A percentile compares a stretch with the other conserved stretches of the same genome.
These are phyloP conservation scores for Cucurbita ficifolia DNA, from an alignment of 306 rosid genomes.

Conservation along the genomic window DNA sequence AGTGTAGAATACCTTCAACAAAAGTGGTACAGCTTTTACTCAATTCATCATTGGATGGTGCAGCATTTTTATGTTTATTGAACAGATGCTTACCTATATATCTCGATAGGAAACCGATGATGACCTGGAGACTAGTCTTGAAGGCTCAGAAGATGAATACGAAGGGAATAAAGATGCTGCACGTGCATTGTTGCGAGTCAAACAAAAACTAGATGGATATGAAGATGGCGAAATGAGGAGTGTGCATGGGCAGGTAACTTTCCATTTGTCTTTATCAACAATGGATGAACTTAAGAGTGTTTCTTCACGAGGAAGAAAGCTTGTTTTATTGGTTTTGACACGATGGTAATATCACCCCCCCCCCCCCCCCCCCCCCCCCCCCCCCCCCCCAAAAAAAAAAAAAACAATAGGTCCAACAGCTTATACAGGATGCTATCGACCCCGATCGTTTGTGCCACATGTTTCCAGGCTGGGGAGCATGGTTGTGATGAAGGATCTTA, in stretches of 20 bases:
- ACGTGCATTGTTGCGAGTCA: conserved; percentile 83
- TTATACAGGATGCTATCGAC: conserved; percentile 84
- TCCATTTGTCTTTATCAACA: background rate
- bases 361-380: too few relatives aligned
- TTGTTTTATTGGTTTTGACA: background rate
- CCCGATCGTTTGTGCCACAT: conserved; percentile 71
- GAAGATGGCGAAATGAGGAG: conserved; percentile 96
- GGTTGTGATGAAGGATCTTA: conserved; percentile 33
- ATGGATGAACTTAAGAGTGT: background rate
- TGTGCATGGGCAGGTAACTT: conserved; percentile 71
- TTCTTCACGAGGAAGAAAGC: background rate
- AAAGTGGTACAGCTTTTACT: background rate
- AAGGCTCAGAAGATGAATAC: conserved; percentile 46
- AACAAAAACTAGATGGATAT: conserved; percentile 86
- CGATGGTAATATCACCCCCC: background rate
- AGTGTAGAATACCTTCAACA: background rate
- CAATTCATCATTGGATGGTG: background rate
- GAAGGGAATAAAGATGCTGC: conserved; percentile 96
- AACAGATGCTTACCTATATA: background rate
- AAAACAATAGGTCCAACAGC: conserved; percentile 68
- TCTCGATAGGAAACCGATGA: conserved; percentile 51
- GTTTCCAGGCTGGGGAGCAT: conserved; percentile 96
- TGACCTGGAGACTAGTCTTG: conserved; percentile 53
- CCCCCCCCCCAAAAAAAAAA: too few relatives aligned
- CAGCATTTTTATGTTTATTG: background rate